A percentile compares a stretch with the other conserved stretches of the same genome.
Evolutionary conservation across 768 basidiomycete genomes (phyloP).

Genomic region (Russula sp.): DNA sequence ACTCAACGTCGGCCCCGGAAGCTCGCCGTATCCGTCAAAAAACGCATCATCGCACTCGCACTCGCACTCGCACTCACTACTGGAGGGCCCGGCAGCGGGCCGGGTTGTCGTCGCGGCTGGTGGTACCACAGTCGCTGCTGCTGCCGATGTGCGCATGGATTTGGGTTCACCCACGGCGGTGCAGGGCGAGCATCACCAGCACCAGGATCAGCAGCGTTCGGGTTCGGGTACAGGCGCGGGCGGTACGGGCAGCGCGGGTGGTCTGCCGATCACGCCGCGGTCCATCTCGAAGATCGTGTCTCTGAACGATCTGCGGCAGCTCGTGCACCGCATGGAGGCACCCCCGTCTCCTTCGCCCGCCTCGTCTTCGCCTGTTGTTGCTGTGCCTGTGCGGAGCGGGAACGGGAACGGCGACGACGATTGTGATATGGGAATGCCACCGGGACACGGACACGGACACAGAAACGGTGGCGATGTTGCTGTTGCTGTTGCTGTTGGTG

Average conservation of each 20-base stretch:
- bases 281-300: conserved; percentile 17
- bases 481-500: neutral
- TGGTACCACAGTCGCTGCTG: too few relatives aligned
- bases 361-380: neutral
- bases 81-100: neutral
- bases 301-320: conserved; percentile 10
- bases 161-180: neutral
- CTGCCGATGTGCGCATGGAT: too few relatives aligned
- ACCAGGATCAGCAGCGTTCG: too few relatives aligned
- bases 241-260: too few relatives aligned
- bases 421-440: too few relatives aligned
- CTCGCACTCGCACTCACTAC: neutral
- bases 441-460: neutral
- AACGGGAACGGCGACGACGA: neutral
- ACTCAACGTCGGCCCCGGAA: neutral
- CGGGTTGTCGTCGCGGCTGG: neutral
- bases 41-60: too few relatives aligned
- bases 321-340: conserved; percentile 14
- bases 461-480: neutral
- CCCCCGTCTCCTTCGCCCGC: neutral
- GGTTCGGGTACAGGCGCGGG: too few relatives aligned
- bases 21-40: too few relatives aligned
- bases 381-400: neutral
- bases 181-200: neutral
- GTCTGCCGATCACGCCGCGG: conserved; percentile 13